A percentile compares a stretch with the other conserved stretches of the same genome.
phyloP scores from a whole-genome alignment of 352 stramenopile genomes.

The Globisporangium nagaii region DNA sequence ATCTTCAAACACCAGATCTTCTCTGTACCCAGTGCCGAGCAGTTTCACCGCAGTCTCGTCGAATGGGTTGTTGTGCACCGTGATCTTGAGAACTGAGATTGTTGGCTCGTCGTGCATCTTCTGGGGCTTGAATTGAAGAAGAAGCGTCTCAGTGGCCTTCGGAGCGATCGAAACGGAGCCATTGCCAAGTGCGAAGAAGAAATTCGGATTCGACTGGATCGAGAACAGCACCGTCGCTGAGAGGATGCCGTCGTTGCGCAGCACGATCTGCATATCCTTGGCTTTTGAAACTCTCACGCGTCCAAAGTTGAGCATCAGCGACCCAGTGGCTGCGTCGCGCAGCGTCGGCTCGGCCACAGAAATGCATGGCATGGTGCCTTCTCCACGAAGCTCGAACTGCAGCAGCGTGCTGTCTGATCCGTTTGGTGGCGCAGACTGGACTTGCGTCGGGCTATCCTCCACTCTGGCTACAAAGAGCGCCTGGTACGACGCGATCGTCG shows the following conservation, averaged over 20 bases:
- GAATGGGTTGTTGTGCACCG: constrained; percentile 90
- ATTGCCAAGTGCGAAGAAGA: constrained; percentile 66
- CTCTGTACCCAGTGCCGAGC: constrained; percentile 64
- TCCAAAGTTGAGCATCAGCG: constrained; percentile 78
- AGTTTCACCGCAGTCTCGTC: constrained; percentile 80
- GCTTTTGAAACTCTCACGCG: constrained; percentile 68
- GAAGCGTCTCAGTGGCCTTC: constrained; percentile 48
- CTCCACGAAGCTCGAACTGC: constrained; percentile 86
- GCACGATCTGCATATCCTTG: constrained; percentile 50
- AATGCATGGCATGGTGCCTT: constrained; percentile 92
- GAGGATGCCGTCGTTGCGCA: constrained; percentile 93
- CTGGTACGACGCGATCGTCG: constrained; percentile 79
- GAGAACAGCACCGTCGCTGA: constrained; percentile 89
- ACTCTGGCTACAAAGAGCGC: constrained; percentile 81
- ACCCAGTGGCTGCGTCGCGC: constrained; percentile 47
- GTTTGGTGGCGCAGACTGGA: neutral
- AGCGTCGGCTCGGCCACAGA: constrained; percentile 79
- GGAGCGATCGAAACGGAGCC: constrained; percentile 73
- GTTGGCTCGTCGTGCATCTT: constrained; percentile 64
- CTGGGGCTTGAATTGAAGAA: constrained; percentile 80
- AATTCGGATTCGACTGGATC: constrained; percentile 70
- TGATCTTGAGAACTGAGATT: constrained; percentile 62
- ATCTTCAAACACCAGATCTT: constrained; percentile 87
- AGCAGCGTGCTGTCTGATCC: constrained; percentile 30
- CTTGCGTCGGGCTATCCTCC: constrained; percentile 54